Evolutionary conservation across 129 eudicot genomes (phyloP).

Genomic region (Sambucus nigra): DNA sequence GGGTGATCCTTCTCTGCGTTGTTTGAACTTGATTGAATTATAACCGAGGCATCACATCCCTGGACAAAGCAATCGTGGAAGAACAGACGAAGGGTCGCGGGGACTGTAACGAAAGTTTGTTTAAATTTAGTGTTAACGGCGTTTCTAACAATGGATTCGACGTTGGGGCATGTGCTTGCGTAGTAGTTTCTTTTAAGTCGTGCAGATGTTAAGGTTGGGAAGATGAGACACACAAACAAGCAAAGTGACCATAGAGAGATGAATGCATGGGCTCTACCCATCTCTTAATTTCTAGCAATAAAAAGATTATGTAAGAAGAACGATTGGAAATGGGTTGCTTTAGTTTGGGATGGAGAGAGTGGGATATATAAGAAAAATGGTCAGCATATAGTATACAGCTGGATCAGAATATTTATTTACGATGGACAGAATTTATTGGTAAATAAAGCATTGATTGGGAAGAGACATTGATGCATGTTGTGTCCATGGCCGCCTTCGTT

Average conservation of each 20-base stretch:
- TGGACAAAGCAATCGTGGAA: conserved; percentile 89
- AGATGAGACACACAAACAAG: conserved; percentile 7
- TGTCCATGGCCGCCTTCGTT: neutral
- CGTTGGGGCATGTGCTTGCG: conserved; percentile 66
- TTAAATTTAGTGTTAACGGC: conserved; percentile 40
- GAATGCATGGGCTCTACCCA: neutral
- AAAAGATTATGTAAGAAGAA: neutral
- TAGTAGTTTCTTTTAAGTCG: conserved; percentile 53
- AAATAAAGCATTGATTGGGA: neutral
- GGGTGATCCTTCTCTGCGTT: conserved; percentile 72
- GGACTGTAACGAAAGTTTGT: conserved; percentile 69
- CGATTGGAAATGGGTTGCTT: neutral
- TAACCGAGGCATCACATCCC: conserved; percentile 92
- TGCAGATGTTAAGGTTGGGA: conserved; percentile 30
- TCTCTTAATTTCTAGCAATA: too few species aligned
- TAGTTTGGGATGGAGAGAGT: neutral
- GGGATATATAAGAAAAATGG: neutral
- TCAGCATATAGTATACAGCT: conserved; percentile 3
- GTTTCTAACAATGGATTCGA: conserved; percentile 47
- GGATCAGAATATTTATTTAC: conserved; percentile 6
- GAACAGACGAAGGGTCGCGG: conserved; percentile 69
- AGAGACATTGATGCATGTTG: neutral
- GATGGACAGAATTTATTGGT: neutral
- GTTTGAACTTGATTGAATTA: conserved; percentile 43
- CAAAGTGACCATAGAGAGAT: neutral